Evolutionary conservation across 2,329 filamentous ascomycete genomes (phyloP).

Genomic region (Sarocladium kiliense): DNA sequence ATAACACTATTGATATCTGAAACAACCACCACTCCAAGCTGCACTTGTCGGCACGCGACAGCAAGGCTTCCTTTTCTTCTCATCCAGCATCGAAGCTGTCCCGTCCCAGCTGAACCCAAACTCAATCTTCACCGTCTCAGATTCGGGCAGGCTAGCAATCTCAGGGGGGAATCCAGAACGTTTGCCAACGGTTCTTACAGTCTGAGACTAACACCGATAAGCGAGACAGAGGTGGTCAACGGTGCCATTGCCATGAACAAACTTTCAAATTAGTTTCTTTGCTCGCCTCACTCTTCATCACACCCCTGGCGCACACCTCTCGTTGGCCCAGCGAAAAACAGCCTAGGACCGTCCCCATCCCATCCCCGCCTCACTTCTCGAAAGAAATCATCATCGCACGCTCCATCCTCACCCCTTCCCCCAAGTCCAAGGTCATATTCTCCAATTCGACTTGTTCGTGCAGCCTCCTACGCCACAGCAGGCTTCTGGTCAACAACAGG

Average conservation of each 20-base stretch:
- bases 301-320: not conserved
- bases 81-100: too few relatives aligned
- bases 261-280: not conserved
- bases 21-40: not conserved
- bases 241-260: too few relatives aligned
- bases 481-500: slow-evolving; percentile 16
- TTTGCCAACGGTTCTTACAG: too few relatives aligned
- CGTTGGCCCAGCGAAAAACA: not conserved
- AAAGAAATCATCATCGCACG: not conserved
- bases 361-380: not conserved
- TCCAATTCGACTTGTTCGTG: not conserved
- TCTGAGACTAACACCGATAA: too few relatives aligned
- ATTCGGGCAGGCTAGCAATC: too few relatives aligned
- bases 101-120: not conserved
- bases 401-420: not conserved
- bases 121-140: not conserved
- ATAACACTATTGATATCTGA: slow-evolving; percentile 1
- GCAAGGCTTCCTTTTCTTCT: not conserved
- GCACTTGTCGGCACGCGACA: not conserved
- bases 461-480: slow-evolving; percentile 14
- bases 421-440: not conserved
- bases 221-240: too few relatives aligned
- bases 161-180: too few relatives aligned
- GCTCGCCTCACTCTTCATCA: not conserved
- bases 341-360: not conserved